Conservation (phyloP, 352 stramenopile genomes). For the Phytophthora sojae region DNA sequence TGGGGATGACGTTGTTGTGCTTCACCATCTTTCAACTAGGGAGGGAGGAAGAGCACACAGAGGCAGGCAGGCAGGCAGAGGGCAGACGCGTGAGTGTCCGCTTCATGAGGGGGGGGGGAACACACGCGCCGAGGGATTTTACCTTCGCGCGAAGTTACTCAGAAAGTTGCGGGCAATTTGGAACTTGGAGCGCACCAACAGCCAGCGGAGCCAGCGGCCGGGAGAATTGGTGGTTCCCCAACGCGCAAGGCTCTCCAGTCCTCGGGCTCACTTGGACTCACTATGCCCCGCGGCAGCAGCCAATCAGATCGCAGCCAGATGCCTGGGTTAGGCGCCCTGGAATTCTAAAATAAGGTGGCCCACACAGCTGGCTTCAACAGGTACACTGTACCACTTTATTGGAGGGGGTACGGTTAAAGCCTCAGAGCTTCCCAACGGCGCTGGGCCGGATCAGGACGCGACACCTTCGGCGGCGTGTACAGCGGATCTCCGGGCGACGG, state of each 20-base stretch:
- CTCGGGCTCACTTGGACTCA: slow-evolving; percentile 63
- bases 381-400: slow-evolving; percentile 17
- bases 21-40: slow-evolving; percentile 95
- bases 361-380: slow-evolving; percentile 2
- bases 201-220: slow-evolving; percentile 25
- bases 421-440: background rate
- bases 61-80: background rate
- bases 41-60: slow-evolving; percentile 3
- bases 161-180: slow-evolving; percentile 92
- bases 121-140: slow-evolving; percentile 24
- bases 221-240: slow-evolving; percentile 86
- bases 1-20: slow-evolving; percentile 99
- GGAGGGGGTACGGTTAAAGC: background rate
- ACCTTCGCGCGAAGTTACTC: slow-evolving; percentile 81
- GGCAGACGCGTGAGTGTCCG: slow-evolving; percentile 4
- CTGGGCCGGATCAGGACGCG: slow-evolving; percentile 3
- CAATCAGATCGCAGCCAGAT: slow-evolving; percentile 44
- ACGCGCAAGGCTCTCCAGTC: slow-evolving; percentile 78
- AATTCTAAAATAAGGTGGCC: slow-evolving; percentile 1
- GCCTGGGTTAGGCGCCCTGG: slow-evolving; percentile 5
- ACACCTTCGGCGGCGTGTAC: background rate
- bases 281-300: slow-evolving; percentile 50
- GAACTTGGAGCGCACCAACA: slow-evolving; percentile 77
- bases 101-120: background rate
- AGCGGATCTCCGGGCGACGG: slow-evolving; percentile 4